Base-by-base conservation (phyloP, 2,329 filamentous ascomycete genomes). In the Verticillium dahliae region DNA sequence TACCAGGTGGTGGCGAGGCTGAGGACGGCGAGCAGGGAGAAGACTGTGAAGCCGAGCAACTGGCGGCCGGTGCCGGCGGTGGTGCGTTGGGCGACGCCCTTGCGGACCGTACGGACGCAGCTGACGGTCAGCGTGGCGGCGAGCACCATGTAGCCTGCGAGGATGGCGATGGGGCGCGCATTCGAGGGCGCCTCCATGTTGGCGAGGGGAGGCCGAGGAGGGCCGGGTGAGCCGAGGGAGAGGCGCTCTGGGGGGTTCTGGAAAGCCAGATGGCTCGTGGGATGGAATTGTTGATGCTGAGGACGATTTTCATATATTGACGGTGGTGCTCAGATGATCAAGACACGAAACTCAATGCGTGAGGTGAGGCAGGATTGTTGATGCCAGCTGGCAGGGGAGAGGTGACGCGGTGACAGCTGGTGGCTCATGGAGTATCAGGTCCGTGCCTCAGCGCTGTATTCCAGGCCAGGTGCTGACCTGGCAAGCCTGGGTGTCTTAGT, bases 1-100 rank as follows among this genome's bases (percentile, higher is more conserved):
- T 67, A 69, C 69, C 66, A 69, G 2, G 68, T 71, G 6, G 66
- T 70, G 1, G 63, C 66, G 15, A 71, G 65, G 61, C 68, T 70
- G 18, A 67, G 6, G 27, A 63, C 64, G 9, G 69, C 67, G n/a
- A 69, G 66, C 50, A 58, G 11, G 41, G 62, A 59, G 56, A 70
- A 70, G 39, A 52, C 18, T 54, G 66, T 52, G 33, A 67, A 50
- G 31, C 60, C 62, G 54, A 38, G 22, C 52, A 27, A 54, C 39
- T 55, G 33, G 31, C 34, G 31, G 54, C 31, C n/a, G 38, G 37
- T 50, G 22, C 10, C 14, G 2, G 31, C n/a, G 35, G n/a, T 27
- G 18, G 37, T 56, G 58, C 18, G 39, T 2, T 22, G 10, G 4
- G 38, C 52, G 54, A 34, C 33, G 57, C 41, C 41, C 37, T 10